Percentiles rank a stretch among this genome's conserved stretches.
phyloP scores from a whole-genome alignment of 129 eudicot species.

The Dittrichia graveolens region DNA sequence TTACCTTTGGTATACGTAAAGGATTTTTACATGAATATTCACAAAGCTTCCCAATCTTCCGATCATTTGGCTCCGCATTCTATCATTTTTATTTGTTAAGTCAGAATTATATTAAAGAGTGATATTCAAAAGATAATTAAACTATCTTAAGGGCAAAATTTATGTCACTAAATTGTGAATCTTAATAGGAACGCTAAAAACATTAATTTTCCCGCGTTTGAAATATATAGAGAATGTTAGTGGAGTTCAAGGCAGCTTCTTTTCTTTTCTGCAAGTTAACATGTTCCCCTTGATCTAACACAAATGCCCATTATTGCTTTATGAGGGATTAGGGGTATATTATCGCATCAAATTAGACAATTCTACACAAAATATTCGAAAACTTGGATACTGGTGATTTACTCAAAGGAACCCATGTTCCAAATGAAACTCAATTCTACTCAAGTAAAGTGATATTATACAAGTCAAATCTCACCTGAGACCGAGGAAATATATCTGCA shows the following conservation, averaged over 20 bases:
- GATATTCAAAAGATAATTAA: neutral
- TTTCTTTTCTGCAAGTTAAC: conserved; percentile 17
- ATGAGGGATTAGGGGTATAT: conserved; percentile 12
- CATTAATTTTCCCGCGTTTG: neutral
- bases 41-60: conserved; percentile 82
- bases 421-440: neutral
- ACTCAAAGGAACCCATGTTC: too few species aligned
- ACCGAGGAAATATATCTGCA: conserved; percentile 69
- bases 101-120: neutral
- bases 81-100: conserved; percentile 35
- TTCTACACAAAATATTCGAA: too few species aligned
- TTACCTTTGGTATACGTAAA: conserved; percentile 76
- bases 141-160: neutral
- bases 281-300: conserved; percentile 12
- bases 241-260: neutral
- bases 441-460: neutral
- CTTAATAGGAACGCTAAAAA: neutral
- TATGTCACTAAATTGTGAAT: neutral
- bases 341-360: neutral
- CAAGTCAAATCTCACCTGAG: conserved; percentile 51
- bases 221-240: neutral
- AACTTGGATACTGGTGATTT: too few species aligned
- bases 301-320: neutral
- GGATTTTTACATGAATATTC: conserved; percentile 81
- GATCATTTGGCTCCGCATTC: conserved; percentile 79